A percentile compares a stretch with the other conserved stretches of the same genome.
Evolutionary conservation across 345 rosid species (phyloP).

Genomic region (Carallia pectinifolia): DNA sequence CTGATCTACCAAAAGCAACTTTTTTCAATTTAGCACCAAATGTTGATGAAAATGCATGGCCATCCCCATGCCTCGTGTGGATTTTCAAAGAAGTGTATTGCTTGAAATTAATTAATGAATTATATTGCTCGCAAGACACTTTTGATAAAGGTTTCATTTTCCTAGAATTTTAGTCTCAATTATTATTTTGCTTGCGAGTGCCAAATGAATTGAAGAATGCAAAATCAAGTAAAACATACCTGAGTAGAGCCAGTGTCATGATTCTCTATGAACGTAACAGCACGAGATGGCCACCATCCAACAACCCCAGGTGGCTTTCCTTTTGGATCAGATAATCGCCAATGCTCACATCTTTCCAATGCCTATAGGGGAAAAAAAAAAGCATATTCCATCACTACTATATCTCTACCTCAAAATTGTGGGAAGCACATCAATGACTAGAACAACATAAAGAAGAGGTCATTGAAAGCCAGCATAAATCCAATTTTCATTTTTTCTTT

Average conservation of each 20-base stretch:
- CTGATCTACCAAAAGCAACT: too few relatives aligned
- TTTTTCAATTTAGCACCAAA: too few relatives aligned
- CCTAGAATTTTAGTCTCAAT: too few relatives aligned
- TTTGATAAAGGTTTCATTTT: too few relatives aligned
- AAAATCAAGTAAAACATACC: slow-evolving; percentile 38
- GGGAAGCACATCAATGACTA: not conserved
- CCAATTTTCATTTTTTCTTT: too few relatives aligned
- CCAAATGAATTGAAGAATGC: not conserved
- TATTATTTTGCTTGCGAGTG: too few relatives aligned
- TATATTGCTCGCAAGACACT: too few relatives aligned
- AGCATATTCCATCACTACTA: slow-evolving; percentile 3
- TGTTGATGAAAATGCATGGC: too few relatives aligned
- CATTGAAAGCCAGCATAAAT: not conserved
- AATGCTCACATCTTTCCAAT: slow-evolving; percentile 79
- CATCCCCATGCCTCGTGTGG: too few relatives aligned
- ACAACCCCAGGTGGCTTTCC: slow-evolving; percentile 96
- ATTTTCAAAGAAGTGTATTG: too few relatives aligned
- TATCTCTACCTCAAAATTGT: not conserved
- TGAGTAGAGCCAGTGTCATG: slow-evolving; percentile 99
- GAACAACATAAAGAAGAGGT: not conserved
- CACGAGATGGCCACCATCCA: slow-evolving; percentile 99
- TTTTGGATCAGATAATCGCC: slow-evolving; percentile 87
- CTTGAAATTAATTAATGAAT: too few relatives aligned
- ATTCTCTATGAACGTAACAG: slow-evolving; percentile 94
- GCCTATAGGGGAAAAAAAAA: slow-evolving; percentile 40